A percentile compares a stretch with the other conserved stretches of the same genome.
Conservation (phyloP, 176 grass and related monocot species). For the Zea luxurians region DNA sequence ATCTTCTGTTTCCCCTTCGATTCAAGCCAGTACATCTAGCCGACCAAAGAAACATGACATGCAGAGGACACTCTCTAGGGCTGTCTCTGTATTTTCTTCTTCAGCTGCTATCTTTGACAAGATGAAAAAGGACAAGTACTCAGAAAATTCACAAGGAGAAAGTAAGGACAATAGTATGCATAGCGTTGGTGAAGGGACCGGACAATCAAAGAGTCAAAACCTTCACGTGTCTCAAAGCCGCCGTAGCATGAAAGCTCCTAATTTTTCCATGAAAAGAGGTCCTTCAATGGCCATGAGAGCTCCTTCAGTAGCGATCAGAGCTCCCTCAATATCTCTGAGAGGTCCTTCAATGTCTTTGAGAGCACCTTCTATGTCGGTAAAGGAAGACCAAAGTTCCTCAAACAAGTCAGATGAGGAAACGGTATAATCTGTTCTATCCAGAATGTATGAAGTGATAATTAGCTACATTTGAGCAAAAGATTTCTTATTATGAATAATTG, state of each 20-base stretch:
- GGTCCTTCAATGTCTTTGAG: slow-evolving; percentile 47
- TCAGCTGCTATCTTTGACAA: slow-evolving; percentile 99
- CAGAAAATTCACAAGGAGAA: slow-evolving; percentile 58
- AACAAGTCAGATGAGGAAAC: slow-evolving; percentile 54
- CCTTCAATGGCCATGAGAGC: slow-evolving; percentile 57
- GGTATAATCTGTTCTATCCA: slow-evolving; percentile 48
- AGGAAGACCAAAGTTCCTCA: slow-evolving; percentile 50
- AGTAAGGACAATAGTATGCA: slow-evolving; percentile 45
- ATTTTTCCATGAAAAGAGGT: slow-evolving; percentile 66
- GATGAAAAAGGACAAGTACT: slow-evolving; percentile 68
- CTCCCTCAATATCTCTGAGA: slow-evolving; percentile 48
- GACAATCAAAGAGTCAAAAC: slow-evolving; percentile 54
- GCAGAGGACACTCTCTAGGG: slow-evolving; percentile 93
- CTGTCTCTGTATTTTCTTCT: slow-evolving; percentile 98
- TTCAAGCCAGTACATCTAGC: slow-evolving; percentile 48
- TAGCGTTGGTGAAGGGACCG: slow-evolving; percentile 43
- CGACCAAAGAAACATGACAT: slow-evolving; percentile 62
- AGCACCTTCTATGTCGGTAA: slow-evolving; percentile 58
- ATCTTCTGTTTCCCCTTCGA: slow-evolving; percentile 74
- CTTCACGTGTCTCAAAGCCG: slow-evolving; percentile 69
- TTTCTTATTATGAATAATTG: slow-evolving; percentile 38
- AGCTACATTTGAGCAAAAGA: slow-evolving; percentile 29
- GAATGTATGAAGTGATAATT: slow-evolving; percentile 32
- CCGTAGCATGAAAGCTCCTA: slow-evolving; percentile 60
- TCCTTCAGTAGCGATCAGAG: slow-evolving; percentile 53